Conservation (phyloP, 2,329 filamentous ascomycete species). For the Botrytis elliptica region DNA sequence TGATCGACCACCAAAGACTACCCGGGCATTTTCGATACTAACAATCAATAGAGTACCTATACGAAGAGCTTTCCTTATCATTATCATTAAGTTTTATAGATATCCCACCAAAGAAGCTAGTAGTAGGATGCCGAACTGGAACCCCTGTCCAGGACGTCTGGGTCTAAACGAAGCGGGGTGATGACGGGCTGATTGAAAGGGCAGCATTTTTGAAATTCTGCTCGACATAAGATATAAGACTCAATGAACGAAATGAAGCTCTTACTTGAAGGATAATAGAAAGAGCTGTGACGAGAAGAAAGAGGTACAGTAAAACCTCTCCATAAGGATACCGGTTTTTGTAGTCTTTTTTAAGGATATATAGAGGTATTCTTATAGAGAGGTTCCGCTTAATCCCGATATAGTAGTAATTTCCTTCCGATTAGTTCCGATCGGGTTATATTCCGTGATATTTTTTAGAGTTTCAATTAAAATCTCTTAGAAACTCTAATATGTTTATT, state of each 20-base stretch:
- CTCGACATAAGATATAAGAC: neutral
- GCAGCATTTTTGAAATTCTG: neutral
- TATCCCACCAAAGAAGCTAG: neutral
- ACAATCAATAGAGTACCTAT: neutral
- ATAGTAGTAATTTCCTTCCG: too few species aligned
- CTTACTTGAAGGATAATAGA: neutral
- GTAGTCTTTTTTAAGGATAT: too few species aligned
- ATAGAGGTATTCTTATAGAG: too few species aligned
- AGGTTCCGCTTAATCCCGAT: too few species aligned
- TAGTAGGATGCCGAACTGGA: neutral
- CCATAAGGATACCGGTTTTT: too few species aligned
- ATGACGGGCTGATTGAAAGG: neutral
- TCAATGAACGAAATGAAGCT: neutral
- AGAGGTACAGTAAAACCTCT: too few species aligned
- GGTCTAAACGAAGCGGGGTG: neutral
- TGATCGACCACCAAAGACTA: neutral
- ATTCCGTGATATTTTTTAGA: too few species aligned
- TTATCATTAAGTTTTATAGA: neutral
- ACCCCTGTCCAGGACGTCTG: too few species aligned
- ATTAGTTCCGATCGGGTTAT: too few species aligned
- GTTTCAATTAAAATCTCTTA: too few species aligned
- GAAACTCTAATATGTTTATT: too few species aligned
- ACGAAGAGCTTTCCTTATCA: neutral
- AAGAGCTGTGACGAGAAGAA: neutral
- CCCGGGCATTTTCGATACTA: neutral